phyloP scores from a whole-genome alignment of 148 eudicot species.

The Gaultheria prostrata region DNA sequence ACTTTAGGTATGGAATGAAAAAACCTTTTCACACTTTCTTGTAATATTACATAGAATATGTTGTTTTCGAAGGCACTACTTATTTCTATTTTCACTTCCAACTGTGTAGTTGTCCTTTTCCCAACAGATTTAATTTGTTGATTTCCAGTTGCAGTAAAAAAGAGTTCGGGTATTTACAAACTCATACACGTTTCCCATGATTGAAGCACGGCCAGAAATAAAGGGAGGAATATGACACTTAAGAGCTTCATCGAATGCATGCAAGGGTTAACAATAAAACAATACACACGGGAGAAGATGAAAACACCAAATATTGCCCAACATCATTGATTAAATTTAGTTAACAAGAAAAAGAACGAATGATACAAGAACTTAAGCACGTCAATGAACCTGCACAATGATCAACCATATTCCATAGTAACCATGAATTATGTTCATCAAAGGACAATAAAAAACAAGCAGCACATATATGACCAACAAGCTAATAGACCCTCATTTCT shows the following conservation, averaged over 20 bases:
- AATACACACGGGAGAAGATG: neutral
- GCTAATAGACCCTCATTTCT: neutral
- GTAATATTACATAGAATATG: neutral
- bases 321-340: neutral
- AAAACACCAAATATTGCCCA: neutral
- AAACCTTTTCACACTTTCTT: neutral
- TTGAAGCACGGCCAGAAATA: neutral
- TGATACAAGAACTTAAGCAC: neutral
- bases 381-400: neutral
- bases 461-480: neutral
- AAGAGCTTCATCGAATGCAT: neutral
- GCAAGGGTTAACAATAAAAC: neutral
- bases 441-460: neutral
- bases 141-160: neutral
- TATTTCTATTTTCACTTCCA: neutral
- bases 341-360: neutral
- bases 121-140: neutral
- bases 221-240: neutral
- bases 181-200: neutral
- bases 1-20: neutral
- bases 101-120: neutral
- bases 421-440: neutral
- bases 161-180: neutral
- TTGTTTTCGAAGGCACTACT: neutral
- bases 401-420: neutral